Evolutionary conservation across 2,329 filamentous ascomycete species (phyloP).

Genomic region (Fusarium lyarnte): DNA sequence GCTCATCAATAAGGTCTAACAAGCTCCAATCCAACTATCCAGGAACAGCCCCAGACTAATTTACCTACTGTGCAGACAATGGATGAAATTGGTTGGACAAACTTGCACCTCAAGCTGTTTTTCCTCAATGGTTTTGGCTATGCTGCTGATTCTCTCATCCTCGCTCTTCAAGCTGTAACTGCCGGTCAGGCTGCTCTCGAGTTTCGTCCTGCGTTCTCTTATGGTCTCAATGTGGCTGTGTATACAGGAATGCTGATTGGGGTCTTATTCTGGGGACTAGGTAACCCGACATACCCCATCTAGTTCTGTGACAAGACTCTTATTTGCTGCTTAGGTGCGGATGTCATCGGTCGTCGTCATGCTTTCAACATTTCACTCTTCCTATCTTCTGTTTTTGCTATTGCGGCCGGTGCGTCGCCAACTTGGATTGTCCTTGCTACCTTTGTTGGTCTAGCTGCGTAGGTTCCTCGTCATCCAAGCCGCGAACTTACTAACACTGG

Average conservation of each 20-base stretch:
- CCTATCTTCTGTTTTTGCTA: background rate
- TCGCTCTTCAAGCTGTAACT: background rate
- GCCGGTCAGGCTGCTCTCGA: background rate
- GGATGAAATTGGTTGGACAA: background rate
- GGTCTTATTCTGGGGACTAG: background rate
- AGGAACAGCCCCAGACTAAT: background rate
- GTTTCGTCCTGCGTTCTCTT: background rate
- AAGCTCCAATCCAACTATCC: background rate
- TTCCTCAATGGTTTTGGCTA: background rate
- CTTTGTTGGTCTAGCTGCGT: background rate
- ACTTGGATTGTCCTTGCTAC: background rate
- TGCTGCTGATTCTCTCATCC: background rate
- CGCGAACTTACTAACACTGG: background rate
- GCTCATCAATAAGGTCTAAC: background rate
- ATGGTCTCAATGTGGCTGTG: background rate
- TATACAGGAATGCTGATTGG: background rate
- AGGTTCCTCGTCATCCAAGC: fast-evolving
- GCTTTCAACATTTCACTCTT: background rate
- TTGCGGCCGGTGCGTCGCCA: background rate
- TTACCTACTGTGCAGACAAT: background rate
- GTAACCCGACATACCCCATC: background rate
- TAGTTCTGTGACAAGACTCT: background rate
- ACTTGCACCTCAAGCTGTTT: background rate
- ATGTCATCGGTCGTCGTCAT: background rate
- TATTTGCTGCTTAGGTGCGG: background rate